These are phyloP conservation scores for Starmerella ratchasimensis DNA, from an alignment of 805 yeast genomes.

Conservation along the genomic window DNA sequence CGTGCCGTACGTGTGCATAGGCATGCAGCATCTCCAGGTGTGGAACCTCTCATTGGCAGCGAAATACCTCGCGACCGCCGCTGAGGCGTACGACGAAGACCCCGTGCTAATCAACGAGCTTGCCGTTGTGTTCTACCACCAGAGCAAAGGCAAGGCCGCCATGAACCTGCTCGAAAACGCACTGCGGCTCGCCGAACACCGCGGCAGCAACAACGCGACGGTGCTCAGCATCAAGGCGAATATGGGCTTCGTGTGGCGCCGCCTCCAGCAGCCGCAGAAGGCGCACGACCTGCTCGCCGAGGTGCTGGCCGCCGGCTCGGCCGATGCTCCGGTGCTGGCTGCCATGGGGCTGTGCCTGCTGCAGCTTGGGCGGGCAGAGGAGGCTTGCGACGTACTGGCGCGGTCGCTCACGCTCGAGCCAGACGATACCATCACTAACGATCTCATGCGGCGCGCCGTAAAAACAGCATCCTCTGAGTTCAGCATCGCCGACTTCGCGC, in stretches of 20 bases:
- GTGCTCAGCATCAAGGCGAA: slow-evolving; percentile 52
- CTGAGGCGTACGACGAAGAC: slow-evolving; percentile 66
- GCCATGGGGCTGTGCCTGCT: slow-evolving; percentile 76
- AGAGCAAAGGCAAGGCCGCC: slow-evolving; percentile 51
- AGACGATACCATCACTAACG: slow-evolving; percentile 71
- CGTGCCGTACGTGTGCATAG: slow-evolving; percentile 74
- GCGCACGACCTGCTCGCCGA: slow-evolving; percentile 65
- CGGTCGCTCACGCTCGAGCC: slow-evolving; percentile 68
- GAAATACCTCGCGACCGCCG: slow-evolving; percentile 67
- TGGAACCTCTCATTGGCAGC: slow-evolving; percentile 70
- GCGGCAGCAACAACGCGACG: slow-evolving; percentile 67
- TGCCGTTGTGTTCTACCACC: slow-evolving; percentile 83
- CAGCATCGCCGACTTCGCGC: slow-evolving; percentile 3
- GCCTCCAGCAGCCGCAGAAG: slow-evolving; percentile 43
- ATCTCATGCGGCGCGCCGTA: slow-evolving; percentile 59
- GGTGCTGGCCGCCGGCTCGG: slow-evolving; percentile 54
- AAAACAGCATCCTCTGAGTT: slow-evolving; percentile 3
- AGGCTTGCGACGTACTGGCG: slow-evolving; percentile 67
- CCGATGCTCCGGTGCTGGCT: slow-evolving; percentile 61
- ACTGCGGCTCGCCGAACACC: slow-evolving; percentile 5
- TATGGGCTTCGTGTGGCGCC: slow-evolving; percentile 18
- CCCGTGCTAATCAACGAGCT: slow-evolving; percentile 81
- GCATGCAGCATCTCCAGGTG: slow-evolving; percentile 92
- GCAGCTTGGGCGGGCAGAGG: slow-evolving; percentile 46
- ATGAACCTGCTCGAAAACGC: slow-evolving; percentile 30